A percentile compares a stretch with the other conserved stretches of the same genome.
Conservation (phyloP, 2,329 filamentous ascomycete genomes). For the Pseudogymnoascus sp. region DNA sequence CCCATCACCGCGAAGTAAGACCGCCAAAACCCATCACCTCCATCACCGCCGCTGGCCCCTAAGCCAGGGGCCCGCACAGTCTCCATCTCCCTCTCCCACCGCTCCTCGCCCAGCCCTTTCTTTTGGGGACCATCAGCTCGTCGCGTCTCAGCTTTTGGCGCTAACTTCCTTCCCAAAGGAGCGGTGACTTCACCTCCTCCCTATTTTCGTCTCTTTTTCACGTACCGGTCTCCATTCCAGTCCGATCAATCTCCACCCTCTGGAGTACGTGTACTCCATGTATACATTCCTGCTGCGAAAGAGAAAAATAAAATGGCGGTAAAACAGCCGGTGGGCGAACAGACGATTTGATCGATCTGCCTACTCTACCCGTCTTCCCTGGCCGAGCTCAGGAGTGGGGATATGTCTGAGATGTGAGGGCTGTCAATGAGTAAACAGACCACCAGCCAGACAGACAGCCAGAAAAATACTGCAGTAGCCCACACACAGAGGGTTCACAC, state of each 20-base stretch:
- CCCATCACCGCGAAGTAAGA: not conserved
- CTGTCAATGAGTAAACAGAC: not conserved
- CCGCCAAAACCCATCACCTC: not conserved
- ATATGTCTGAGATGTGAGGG: not conserved
- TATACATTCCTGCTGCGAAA: not conserved
- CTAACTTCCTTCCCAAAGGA: not conserved
- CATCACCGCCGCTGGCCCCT: too few species aligned
- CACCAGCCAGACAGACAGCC: not conserved
- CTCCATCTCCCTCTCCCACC: not conserved
- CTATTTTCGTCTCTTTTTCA: not conserved
- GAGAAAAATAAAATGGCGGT: not conserved
- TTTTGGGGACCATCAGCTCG: not conserved
- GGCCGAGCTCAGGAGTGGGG: not conserved
- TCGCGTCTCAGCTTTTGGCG: not conserved
- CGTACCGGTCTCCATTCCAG: not conserved
- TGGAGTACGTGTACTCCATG: not conserved
- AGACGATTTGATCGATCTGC: not conserved
- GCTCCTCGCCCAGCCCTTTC: not conserved
- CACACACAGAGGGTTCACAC: not conserved
- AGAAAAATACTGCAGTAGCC: not conserved
- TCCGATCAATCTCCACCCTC: not conserved
- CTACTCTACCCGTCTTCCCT: not conserved
- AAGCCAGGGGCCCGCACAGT: not conserved
- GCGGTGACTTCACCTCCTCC: not conserved
- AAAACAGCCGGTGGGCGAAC: not conserved